Conservation (phyloP, 2,329 filamentous ascomycete genomes). For the Microsporum ferrugineum region DNA sequence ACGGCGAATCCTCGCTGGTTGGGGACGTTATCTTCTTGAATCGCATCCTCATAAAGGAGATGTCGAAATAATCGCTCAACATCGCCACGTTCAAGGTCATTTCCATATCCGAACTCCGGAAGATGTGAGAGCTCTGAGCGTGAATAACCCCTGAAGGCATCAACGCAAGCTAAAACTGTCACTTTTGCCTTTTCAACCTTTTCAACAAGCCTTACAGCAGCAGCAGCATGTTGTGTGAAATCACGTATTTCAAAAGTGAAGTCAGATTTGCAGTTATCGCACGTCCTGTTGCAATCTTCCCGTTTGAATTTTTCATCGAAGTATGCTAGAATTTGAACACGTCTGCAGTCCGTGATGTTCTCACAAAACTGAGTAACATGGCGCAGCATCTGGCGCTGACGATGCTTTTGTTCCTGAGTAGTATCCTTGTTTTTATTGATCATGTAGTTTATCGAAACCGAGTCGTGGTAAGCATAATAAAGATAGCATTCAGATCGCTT, state of each 20-base stretch:
- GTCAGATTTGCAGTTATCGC: slow-evolving; percentile 79
- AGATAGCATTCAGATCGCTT: slow-evolving; percentile 79
- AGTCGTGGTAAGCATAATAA: slow-evolving; percentile 74
- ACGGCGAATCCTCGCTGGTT: slow-evolving; percentile 57
- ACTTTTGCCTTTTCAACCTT: slow-evolving; percentile 30
- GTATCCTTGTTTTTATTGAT: slow-evolving; percentile 66
- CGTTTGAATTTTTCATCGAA: slow-evolving; percentile 76
- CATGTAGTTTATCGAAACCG: slow-evolving; percentile 61
- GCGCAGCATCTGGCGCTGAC: slow-evolving; percentile 74
- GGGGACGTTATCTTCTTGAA: slow-evolving; percentile 58
- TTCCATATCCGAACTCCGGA: slow-evolving; percentile 56
- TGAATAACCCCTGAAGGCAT: slow-evolving; percentile 64
- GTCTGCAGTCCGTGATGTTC: slow-evolving; percentile 74
- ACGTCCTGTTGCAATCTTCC: slow-evolving; percentile 59
- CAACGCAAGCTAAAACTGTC: slow-evolving; percentile 70
- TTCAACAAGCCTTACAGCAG: slow-evolving; percentile 59
- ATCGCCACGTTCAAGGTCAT: slow-evolving; percentile 59
- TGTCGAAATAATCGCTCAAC: slow-evolving; percentile 74
- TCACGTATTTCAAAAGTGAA: slow-evolving; percentile 61
- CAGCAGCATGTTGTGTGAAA: slow-evolving; percentile 61
- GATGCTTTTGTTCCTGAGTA: slow-evolving; percentile 64
- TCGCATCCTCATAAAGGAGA: slow-evolving; percentile 60
- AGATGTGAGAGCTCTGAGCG: slow-evolving; percentile 42
- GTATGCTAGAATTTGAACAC: slow-evolving; percentile 81
- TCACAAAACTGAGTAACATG: slow-evolving; percentile 81